Evolutionary conservation across 129 eudicot genomes (phyloP), one percentile per base, ranked within the genome.

Genomic region (Saussurea involucrata): DNA sequence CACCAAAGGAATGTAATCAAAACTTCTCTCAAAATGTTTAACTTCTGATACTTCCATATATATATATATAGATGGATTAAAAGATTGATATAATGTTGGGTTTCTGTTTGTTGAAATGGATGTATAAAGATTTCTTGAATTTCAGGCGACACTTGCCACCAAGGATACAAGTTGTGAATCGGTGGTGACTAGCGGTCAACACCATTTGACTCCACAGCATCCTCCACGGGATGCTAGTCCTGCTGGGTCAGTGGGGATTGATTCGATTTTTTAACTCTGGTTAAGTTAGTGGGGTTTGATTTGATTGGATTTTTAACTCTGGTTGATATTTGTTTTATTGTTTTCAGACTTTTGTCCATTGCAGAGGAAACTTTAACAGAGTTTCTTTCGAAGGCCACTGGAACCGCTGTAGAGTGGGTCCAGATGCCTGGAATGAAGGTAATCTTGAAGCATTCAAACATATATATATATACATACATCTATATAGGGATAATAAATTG

Each of bases 131-230:
- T 55, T 80, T 66, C 18, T 66, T 64, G 64, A n/a, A n/a, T 55
- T 79, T 79, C 88, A 93, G 98, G 84, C 80, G 72, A 79, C 82
- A 40, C 68, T 86, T 78, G 88, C 87, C 46, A 78, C 85, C 0
- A 93, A 91, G 83, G 98, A 93, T 76, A 84, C 96, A 1, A 93
- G 98, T 63, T 90, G 98, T 84, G 98, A 90, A 68, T 93, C 98
- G 24, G 98, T 85, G 86, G 98, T 93, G 90, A 89, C 95, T 11
- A 89, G 98, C 63, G 96, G 98, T 91, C 98, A 91, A 78, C 95
- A 88, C 80, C 93, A 83, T 74, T 82, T 81, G 80, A 89, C 91
- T 12, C 92, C 97, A 24, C 95, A 82, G 93, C 92, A 85, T 81
- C 90, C 92, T 27, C 96, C 90, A 42, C 83, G 86, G 81, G 98